Base-by-base conservation (phyloP, 805 yeast species). In the Candida germanica region DNA sequence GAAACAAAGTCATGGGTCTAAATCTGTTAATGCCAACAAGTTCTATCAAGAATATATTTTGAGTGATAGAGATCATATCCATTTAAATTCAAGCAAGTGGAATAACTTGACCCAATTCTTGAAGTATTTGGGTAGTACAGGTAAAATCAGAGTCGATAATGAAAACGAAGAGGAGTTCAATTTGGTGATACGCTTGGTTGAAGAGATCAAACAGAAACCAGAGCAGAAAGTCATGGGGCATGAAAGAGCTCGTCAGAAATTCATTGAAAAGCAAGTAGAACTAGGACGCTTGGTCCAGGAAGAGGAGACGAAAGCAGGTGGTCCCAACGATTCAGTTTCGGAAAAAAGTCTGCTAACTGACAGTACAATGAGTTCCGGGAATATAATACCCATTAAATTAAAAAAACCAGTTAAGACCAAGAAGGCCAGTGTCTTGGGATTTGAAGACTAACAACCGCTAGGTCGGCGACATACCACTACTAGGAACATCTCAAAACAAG, bases 61-160 rank as follows among this genome's bases (percentile, higher is more conserved):
- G 23, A 72, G 75, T 41, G 86, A 91, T 54, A 77, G 77, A 50
- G 77, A 85, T 39, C 98, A 93, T 58, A 66, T 88, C 8, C 98
- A 91, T 58, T 77, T 93, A 82, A 88, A 87, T 49, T 80, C 97
- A 2, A 93, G 98, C 0, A 70, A 70, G 40, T 93, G 94, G 87
- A 57, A 71, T 3, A 74, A 83, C 2, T 59, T 93, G 31, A 74
- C 87, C 0, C 72, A 76, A 26, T 87, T 91, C 52, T 70, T 87
- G 14, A 71, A 75, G 40, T 63, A 76, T 45, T 59, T 89, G 44
- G 81, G 79, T 1, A 61, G 67, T 9, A 61, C 67, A 13, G 85
- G 86, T 0, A 54, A 72, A 3, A 75, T 87, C 17, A 58, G 63
- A 16, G 81, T 86, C 1, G 66, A 64, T 9, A 40, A 47, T 19